Evolutionary conservation across 2,329 filamentous ascomycete genomes (phyloP).

Genomic region (Xylaria sp.): DNA sequence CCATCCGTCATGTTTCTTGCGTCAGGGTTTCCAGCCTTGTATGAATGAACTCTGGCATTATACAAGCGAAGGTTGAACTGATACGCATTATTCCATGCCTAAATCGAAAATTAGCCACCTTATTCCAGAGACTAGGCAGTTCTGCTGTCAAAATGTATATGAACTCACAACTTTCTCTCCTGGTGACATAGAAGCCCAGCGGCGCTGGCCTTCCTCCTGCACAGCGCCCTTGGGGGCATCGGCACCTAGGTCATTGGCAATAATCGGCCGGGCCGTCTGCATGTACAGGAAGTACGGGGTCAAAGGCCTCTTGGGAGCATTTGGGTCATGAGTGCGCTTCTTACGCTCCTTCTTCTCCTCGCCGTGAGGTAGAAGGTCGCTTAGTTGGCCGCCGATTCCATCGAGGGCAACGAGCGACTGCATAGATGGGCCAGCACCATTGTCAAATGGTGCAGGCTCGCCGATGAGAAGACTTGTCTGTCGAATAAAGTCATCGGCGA

Average conservation of each 20-base stretch:
- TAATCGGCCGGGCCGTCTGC: slow-evolving; percentile 84
- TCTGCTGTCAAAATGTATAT: slow-evolving; percentile 37
- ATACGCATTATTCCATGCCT: slow-evolving; percentile 74
- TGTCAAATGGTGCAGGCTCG: slow-evolving; percentile 65
- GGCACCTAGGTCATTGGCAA: slow-evolving; percentile 80
- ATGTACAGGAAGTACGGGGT: slow-evolving; percentile 97
- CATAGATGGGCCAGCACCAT: slow-evolving; percentile 53
- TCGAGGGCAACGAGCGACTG: slow-evolving; percentile 62
- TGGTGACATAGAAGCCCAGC: slow-evolving; percentile 83
- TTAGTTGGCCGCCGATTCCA: slow-evolving; percentile 59
- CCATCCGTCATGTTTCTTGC: slow-evolving; percentile 72
- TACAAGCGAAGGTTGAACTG: slow-evolving; percentile 75
- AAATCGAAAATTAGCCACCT: slow-evolving; percentile 29
- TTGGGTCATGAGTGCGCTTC: slow-evolving; percentile 87
- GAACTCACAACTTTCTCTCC: slow-evolving; percentile 71
- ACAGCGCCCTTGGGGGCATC: slow-evolving; percentile 86
- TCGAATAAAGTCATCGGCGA: slow-evolving; percentile 85
- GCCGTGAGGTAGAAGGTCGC: slow-evolving; percentile 60
- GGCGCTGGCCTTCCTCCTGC: slow-evolving; percentile 84
- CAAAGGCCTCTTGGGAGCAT: slow-evolving; percentile 91
- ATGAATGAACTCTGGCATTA: slow-evolving; percentile 72
- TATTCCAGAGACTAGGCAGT: neutral
- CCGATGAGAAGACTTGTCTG: slow-evolving; percentile 87
- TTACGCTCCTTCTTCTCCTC: slow-evolving; percentile 89
- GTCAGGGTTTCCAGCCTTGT: slow-evolving; percentile 68